A percentile compares a stretch with the other conserved stretches of the same genome.
phyloP scores from a whole-genome alignment of 306 rosid genomes.

The Casuarina equisetifolia region DNA sequence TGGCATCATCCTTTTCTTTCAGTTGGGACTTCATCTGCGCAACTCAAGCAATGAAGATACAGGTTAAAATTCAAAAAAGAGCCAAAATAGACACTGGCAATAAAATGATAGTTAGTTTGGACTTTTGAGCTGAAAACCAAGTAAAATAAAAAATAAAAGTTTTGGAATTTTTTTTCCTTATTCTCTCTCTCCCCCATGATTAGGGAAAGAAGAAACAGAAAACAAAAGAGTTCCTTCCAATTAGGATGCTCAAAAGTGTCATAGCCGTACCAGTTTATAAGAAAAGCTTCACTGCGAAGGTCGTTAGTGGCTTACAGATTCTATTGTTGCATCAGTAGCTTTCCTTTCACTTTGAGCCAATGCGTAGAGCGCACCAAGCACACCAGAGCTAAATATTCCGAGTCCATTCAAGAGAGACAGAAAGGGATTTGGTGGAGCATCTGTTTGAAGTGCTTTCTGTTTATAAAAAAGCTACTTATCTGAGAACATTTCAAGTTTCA shows the following conservation, averaged over 20 bases:
- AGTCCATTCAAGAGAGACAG: slow-evolving; percentile 57
- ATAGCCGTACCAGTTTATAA: slow-evolving; percentile 18
- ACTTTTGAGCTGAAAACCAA: neutral
- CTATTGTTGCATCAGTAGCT: slow-evolving; percentile 46
- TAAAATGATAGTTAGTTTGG: neutral
- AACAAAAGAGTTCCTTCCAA: slow-evolving; percentile 7
- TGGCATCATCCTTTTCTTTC: slow-evolving; percentile 68
- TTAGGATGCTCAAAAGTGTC: slow-evolving; percentile 24
- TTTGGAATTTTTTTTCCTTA: neutral
- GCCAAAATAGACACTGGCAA: slow-evolving; percentile 9
- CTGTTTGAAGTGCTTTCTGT: slow-evolving; percentile 43
- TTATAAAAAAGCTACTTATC: slow-evolving; percentile 34
- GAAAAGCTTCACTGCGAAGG: slow-evolving; percentile 14
- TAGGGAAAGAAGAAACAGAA: neutral
- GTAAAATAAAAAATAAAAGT: neutral
- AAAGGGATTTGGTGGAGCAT: slow-evolving; percentile 40
- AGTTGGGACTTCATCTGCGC: slow-evolving; percentile 62
- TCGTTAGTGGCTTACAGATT: slow-evolving; percentile 62
- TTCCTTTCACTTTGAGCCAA: slow-evolving; percentile 60
- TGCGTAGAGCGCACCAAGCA: slow-evolving; percentile 69
- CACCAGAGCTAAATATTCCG: slow-evolving; percentile 66
- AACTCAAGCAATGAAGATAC: slow-evolving; percentile 36
- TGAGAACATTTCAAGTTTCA: slow-evolving; percentile 31
- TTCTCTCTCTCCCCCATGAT: neutral
- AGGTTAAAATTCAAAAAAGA: slow-evolving; percentile 26